phyloP scores from a whole-genome alignment of 768 basidiomycete species.

The Terana coerulea region DNA sequence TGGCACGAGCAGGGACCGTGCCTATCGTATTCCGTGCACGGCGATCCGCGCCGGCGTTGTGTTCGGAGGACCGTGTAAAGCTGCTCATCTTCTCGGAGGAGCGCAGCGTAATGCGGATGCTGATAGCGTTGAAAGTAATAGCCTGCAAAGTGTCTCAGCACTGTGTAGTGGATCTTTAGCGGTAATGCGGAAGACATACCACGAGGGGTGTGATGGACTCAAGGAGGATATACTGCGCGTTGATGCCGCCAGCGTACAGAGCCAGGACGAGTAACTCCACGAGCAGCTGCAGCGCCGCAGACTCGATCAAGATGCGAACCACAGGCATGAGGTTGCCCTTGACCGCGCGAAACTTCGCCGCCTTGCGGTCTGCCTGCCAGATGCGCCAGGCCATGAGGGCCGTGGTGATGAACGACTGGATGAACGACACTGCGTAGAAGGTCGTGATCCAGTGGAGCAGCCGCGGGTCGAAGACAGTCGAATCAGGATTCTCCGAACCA shows the following conservation, averaged over 20 bases:
- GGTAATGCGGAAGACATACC: conserved; percentile 3
- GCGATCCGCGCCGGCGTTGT: neutral
- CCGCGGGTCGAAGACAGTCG: conserved; percentile 16
- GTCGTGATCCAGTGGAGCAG: conserved; percentile 20
- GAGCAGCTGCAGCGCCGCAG: conserved; percentile 16
- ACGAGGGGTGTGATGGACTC: conserved; percentile 14
- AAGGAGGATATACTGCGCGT: conserved; percentile 20
- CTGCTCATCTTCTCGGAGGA: neutral
- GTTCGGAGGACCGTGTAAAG: neutral
- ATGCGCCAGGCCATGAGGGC: conserved; percentile 22
- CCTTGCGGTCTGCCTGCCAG: conserved; percentile 13
- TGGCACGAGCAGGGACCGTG: conserved; percentile 2
- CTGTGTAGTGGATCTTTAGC: too few species aligned
- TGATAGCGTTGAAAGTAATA: conserved; percentile 25
- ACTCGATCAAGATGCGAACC: conserved; percentile 21
- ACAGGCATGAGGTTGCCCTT: conserved; percentile 14
- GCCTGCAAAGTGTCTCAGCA: too few species aligned
- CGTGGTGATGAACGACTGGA: conserved; percentile 24
- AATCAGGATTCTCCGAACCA: conserved; percentile 6
- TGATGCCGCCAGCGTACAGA: conserved; percentile 16
- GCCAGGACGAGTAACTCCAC: conserved; percentile 17
- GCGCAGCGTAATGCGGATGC: conserved; percentile 19
- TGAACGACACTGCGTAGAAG: conserved; percentile 19
- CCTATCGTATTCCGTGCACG: neutral
- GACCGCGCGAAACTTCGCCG: conserved; percentile 9